These are phyloP conservation scores for Camptophora hylomeconis DNA, from an alignment of 2,329 filamentous ascomycete species.

Conservation along the genomic window DNA sequence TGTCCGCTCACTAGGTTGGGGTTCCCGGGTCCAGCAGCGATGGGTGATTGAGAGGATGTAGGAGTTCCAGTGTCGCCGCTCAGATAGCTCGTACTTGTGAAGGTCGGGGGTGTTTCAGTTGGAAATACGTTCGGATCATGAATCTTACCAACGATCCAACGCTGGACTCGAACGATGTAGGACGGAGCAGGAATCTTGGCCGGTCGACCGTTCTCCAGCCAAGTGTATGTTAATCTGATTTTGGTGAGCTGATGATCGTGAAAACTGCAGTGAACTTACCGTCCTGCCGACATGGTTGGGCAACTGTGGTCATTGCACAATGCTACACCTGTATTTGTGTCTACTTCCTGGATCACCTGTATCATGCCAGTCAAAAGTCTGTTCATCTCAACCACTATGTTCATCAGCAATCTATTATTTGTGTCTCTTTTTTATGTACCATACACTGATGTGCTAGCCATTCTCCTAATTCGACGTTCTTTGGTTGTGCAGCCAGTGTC, in stretches of 20 bases:
- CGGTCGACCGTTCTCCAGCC: constrained; percentile 79
- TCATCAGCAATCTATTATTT: constrained; percentile 6
- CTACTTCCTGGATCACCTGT: constrained; percentile 73
- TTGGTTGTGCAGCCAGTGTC: constrained; percentile 83
- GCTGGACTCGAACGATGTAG: constrained; percentile 91
- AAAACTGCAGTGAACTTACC: constrained; percentile 47
- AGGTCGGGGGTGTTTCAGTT: constrained; percentile 58
- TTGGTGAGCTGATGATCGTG: constrained; percentile 11
- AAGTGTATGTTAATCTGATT: constrained; percentile 79
- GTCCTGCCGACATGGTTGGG: constrained; percentile 85
- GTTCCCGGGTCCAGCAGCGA: constrained; percentile 31
- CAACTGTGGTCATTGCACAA: constrained; percentile 78
- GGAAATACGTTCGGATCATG: constrained; percentile 84
- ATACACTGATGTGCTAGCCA: constrained; percentile 92
- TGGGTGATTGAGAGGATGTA: constrained; percentile 28
- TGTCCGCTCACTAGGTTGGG: constrained; percentile 48
- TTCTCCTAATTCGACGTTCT: constrained; percentile 85
- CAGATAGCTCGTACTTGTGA: constrained; percentile 42
- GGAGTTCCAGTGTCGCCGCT: constrained; percentile 38
- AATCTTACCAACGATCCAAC: constrained; percentile 94
- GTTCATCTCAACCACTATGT: constrained; percentile 78
- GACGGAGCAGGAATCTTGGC: constrained; percentile 85
- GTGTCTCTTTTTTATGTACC: constrained; percentile 12
- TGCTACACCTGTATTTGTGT: constrained; percentile 57
- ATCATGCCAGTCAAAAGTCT: constrained; percentile 81